Evolutionary conservation across 2,329 filamentous ascomycete genomes (phyloP).

Genomic region (Arthrobotrys iridis): DNA sequence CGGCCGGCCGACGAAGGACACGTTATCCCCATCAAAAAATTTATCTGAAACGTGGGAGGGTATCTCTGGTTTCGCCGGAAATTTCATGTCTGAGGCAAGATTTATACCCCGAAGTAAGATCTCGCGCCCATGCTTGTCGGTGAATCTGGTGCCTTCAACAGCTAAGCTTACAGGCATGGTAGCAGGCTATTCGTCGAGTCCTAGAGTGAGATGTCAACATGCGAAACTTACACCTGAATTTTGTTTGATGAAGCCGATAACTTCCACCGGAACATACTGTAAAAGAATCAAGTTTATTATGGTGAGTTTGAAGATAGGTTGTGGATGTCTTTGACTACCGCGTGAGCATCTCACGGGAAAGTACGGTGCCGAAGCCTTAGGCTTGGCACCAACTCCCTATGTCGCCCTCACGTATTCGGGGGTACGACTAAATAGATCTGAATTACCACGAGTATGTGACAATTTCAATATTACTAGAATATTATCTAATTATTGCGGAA

Average conservation of each 20-base stretch:
- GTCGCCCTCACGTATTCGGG: too few relatives aligned
- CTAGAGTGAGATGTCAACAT: background rate
- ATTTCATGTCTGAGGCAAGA: conserved; percentile 87
- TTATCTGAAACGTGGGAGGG: conserved; percentile 79
- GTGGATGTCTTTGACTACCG: background rate
- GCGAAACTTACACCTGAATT: background rate
- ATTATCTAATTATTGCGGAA: too few relatives aligned
- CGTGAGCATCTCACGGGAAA: background rate
- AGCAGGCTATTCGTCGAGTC: background rate
- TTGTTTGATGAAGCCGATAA: background rate
- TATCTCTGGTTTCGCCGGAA: conserved; percentile 80
- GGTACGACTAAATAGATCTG: too few relatives aligned
- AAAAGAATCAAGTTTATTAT: too few relatives aligned
- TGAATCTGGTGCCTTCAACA: conserved; percentile 86
- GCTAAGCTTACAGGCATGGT: conserved; percentile 78
- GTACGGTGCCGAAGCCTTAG: background rate
- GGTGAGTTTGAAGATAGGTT: background rate
- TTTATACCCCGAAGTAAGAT: conserved; percentile 94
- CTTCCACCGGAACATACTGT: background rate
- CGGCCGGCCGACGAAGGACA: conserved; percentile 86
- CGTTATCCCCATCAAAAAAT: conserved; percentile 92
- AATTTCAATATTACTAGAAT: too few relatives aligned
- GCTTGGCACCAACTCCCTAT: conserved; percentile 1
- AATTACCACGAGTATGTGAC: too few relatives aligned
- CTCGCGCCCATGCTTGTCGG: conserved; percentile 82